These are phyloP conservation scores for Diaporthe citriasiana DNA, from an alignment of 2,329 filamentous ascomycete genomes.

Conservation along the genomic window DNA sequence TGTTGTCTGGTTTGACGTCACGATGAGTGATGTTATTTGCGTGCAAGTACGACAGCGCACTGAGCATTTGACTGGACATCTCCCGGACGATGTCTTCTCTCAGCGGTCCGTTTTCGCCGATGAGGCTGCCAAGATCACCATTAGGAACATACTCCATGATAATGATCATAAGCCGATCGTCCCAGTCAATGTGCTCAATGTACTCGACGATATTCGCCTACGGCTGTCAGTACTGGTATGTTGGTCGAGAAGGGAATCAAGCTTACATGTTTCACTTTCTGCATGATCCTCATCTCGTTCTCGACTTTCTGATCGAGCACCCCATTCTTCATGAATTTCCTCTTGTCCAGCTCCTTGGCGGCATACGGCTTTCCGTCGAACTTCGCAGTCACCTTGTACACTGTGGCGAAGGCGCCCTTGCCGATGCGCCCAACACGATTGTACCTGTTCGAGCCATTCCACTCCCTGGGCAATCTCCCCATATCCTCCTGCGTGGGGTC, in stretches of 20 bases:
- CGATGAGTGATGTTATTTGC: slow-evolving; percentile 91
- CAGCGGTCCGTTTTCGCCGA: slow-evolving; percentile 73
- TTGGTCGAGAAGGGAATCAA: neutral
- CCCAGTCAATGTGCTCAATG: slow-evolving; percentile 88
- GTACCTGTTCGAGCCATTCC: slow-evolving; percentile 88
- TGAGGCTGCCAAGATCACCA: slow-evolving; percentile 85
- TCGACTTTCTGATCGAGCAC: slow-evolving; percentile 91
- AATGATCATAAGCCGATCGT: slow-evolving; percentile 89
- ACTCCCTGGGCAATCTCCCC: slow-evolving; percentile 70
- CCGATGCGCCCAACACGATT: slow-evolving; percentile 87
- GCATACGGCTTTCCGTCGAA: slow-evolving; percentile 87
- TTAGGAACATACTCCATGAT: slow-evolving; percentile 93
- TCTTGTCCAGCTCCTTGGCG: slow-evolving; percentile 95
- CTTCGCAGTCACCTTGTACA: slow-evolving; percentile 91
- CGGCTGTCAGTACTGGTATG: slow-evolving; percentile 43
- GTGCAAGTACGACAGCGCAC: slow-evolving; percentile 89
- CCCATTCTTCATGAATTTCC: slow-evolving; percentile 92
- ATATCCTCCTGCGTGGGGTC: slow-evolving; percentile 52
- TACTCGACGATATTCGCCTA: slow-evolving; percentile 92
- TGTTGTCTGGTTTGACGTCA: slow-evolving; percentile 99
- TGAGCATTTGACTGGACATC: slow-evolving; percentile 82
- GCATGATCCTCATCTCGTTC: slow-evolving; percentile 98
- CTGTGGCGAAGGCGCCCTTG: slow-evolving; percentile 94
- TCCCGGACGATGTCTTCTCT: slow-evolving; percentile 77
- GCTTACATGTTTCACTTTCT: slow-evolving; percentile 83